Conservation (phyloP, 495 filamentous ascomycete species). For the Astrothelium macrocarpum region DNA sequence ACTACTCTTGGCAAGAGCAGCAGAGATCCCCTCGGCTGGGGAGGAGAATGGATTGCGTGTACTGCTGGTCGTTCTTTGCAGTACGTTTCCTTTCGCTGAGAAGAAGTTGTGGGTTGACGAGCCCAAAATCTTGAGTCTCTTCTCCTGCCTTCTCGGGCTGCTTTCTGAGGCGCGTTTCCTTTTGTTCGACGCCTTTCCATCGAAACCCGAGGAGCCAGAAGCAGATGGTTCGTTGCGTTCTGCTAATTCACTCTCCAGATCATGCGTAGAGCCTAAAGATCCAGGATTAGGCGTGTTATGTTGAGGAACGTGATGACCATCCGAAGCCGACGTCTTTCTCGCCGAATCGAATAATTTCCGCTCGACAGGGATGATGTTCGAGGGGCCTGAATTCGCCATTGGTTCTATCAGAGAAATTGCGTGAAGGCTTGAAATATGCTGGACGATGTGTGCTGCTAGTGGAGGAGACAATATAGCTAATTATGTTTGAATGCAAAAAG, state of each 20-base stretch:
- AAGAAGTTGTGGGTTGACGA: not conserved
- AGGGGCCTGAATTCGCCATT: too few species aligned
- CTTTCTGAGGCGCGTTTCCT: not conserved
- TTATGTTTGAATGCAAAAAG: too few species aligned
- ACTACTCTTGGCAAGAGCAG: too few species aligned
- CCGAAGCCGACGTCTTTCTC: not conserved
- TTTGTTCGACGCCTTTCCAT: not conserved
- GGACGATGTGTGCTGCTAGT: too few species aligned
- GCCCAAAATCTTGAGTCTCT: not conserved
- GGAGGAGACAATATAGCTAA: too few species aligned
- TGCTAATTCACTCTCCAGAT: not conserved
- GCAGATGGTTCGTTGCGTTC: not conserved
- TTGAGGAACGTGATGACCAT: not conserved
- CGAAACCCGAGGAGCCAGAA: not conserved
- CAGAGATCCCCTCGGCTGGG: too few species aligned
- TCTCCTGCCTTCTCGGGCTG: not conserved
- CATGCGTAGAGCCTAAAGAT: not conserved
- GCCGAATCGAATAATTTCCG: not conserved
- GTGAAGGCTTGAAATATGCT: too few species aligned
- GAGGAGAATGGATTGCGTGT: not conserved
- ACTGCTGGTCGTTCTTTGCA: not conserved
- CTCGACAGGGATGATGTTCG: too few species aligned
- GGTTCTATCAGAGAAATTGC: too few species aligned
- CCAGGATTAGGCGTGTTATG: not conserved
- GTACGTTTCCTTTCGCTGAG: not conserved